These are phyloP conservation scores for Aspergillus sp. DNA, from an alignment of 2,329 filamentous ascomycete species.

Conservation along the genomic window DNA sequence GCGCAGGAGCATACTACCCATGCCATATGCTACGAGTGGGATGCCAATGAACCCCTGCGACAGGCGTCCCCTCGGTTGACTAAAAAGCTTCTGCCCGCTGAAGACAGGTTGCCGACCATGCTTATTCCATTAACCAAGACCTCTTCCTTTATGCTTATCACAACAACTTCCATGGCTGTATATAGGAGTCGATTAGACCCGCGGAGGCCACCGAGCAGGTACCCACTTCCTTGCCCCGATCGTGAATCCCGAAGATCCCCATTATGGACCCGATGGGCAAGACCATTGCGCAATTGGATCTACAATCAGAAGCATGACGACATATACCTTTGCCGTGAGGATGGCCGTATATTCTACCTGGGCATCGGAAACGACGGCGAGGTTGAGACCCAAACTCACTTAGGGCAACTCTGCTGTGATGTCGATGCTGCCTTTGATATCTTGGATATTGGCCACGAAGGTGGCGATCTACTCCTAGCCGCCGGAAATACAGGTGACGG, in stretches of 20 bases:
- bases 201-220: conserved; percentile 25
- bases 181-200: conserved; percentile 44
- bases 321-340: conserved; percentile 84
- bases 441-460: conserved; percentile 59
- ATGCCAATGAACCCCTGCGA: conserved; percentile 41
- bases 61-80: conserved; percentile 27
- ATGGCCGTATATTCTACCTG: conserved; percentile 74
- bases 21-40: conserved; percentile 54
- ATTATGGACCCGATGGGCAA: conserved; percentile 81
- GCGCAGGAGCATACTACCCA: conserved; percentile 45
- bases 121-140: conserved; percentile 70
- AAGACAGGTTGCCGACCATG: conserved; percentile 61
- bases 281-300: conserved; percentile 65
- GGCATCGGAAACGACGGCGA: conserved; percentile 61
- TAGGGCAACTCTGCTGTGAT: conserved; percentile 69
- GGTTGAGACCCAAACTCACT: conserved; percentile 56
- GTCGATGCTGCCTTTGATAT: conserved; percentile 81
- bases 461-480: conserved; percentile 75
- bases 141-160: conserved; percentile 70
- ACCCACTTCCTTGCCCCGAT: conserved; percentile 29
- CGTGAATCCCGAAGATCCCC: conserved; percentile 42
- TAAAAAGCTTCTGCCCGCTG: conserved; percentile 31
- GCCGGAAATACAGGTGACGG: conserved; percentile 78
- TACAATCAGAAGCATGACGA: conserved; percentile 69
- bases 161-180: conserved; percentile 55